Evolutionary conservation across 805 yeast genomes (phyloP), one percentile per base, ranked within the genome.

Genomic region (Ogataea paradorogensis): DNA sequence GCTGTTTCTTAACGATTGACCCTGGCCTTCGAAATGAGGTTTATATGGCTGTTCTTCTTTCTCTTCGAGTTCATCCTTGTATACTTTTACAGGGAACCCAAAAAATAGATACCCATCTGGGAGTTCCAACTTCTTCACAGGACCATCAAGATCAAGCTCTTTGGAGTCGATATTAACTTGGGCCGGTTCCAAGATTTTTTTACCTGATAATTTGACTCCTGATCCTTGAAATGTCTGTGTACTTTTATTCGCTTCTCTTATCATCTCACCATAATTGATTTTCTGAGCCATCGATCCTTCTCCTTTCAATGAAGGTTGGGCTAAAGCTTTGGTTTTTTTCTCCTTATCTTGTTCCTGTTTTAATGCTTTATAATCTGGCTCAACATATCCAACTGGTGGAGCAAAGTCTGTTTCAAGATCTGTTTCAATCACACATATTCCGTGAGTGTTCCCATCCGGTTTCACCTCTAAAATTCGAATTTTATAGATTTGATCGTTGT

Each of bases 311-410:
- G 63, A 52, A 1, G 67, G 66, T 5, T 55, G 55, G 9, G 68
- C 61, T 22, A 72, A 57, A 7, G 62, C 64, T 9, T 65, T 52
- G 7, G 71, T 65, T 39, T 63, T 63, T n/a, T 61, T 55, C 10
- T 58, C 57, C 28, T 47, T 54, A 20, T 43, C 61, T 30, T 65
- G 62, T 14, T 78, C 77, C 40, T 65, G 70, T 47, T 69, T 58
- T 47, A 47, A 46, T 38, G 51, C 56, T 38, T 69, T 63, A 45
- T 76, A 77, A 47, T 85, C 89, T 1, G 96, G 96, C 58, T 91
- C 98, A 14, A 86, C 96, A 59, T 93, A 93, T 0, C 99, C 99
- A 5, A 91, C 96, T 0, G 99, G 99, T 2, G 99, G 96, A 1
- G 97, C 98, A 68, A 93, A 93, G 58, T 93, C 99, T 0, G 97